Conservation (phyloP, 179 eudicot genomes). For the Carnegiea gigantea region DNA sequence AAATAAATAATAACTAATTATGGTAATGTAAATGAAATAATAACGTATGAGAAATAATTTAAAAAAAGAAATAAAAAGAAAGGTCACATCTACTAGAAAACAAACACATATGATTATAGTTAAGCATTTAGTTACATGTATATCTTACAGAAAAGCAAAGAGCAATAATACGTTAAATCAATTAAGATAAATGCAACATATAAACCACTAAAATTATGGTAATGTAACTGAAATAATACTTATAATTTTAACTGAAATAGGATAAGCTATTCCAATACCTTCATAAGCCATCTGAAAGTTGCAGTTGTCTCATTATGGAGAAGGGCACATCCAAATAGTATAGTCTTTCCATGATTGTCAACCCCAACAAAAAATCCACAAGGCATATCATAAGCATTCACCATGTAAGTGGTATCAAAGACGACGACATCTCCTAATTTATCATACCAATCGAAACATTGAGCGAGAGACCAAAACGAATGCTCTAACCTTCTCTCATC, state of each 20-base stretch:
- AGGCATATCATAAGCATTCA: conserved; percentile 14
- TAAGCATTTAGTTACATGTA: too few species aligned
- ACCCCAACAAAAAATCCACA: conserved; percentile 2
- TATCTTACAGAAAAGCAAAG: too few species aligned
- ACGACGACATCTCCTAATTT: background rate
- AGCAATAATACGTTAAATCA: too few species aligned
- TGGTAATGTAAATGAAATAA: too few species aligned
- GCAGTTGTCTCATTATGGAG: background rate
- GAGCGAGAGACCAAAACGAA: background rate
- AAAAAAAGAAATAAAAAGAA: too few species aligned
- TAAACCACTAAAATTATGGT: too few species aligned
- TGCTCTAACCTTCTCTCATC: background rate
- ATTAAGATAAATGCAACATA: too few species aligned
- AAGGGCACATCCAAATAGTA: background rate
- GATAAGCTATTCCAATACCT: background rate
- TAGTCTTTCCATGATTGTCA: conserved; percentile 6
- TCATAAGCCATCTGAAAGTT: background rate
- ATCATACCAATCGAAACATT: background rate
- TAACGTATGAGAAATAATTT: too few species aligned
- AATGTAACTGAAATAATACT: too few species aligned
- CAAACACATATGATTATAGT: too few species aligned
- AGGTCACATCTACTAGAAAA: too few species aligned
- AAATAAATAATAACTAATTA: background rate
- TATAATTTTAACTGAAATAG: too few species aligned
- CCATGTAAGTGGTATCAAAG: background rate